A percentile compares a stretch with the other conserved stretches of the same genome.
These are phyloP conservation scores for Cunninghamia lanceolata DNA, from an alignment of 75 land plant species.

Conservation along the genomic window DNA sequence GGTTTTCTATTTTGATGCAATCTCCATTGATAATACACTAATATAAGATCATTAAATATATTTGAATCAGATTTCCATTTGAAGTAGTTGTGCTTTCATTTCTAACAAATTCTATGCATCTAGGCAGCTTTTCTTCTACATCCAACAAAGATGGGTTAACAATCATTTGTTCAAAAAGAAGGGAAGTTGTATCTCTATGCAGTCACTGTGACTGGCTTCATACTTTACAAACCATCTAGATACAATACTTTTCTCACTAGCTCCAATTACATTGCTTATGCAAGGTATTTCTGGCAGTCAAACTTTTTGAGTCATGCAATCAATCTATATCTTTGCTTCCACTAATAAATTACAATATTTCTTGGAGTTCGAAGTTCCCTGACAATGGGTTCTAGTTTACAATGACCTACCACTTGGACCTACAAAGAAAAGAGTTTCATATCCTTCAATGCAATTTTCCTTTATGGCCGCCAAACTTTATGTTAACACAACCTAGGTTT, in stretches of 20 bases:
- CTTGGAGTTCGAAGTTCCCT: slow-evolving; percentile 79
- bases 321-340: slow-evolving; percentile 69
- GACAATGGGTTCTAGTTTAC: slow-evolving; percentile 72
- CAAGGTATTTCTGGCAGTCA: slow-evolving; percentile 72
- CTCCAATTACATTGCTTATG: slow-evolving; percentile 71
- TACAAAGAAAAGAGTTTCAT: slow-evolving; percentile 27
- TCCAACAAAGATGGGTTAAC: slow-evolving; percentile 66
- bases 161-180: too few relatives aligned
- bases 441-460: slow-evolving; percentile 58
- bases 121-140: slow-evolving; percentile 41
- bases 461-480: slow-evolving; percentile 72
- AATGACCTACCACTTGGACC: slow-evolving; percentile 74
- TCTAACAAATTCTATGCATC: too few relatives aligned
- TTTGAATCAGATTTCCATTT: too few relatives aligned
- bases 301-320: slow-evolving; percentile 85
- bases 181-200: too few relatives aligned
- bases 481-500: slow-evolving; percentile 54
- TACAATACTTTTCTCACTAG: too few relatives aligned
- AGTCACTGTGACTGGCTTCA: too few relatives aligned
- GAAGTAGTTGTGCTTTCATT: too few relatives aligned
- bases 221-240: too few relatives aligned
- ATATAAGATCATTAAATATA: too few relatives aligned
- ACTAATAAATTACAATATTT: slow-evolving; percentile 65
- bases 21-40: too few relatives aligned
- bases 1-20: too few relatives aligned